These are phyloP conservation scores for Borovskyia barvae DNA, from an alignment of 208 protist species.

Conservation along the genomic window DNA sequence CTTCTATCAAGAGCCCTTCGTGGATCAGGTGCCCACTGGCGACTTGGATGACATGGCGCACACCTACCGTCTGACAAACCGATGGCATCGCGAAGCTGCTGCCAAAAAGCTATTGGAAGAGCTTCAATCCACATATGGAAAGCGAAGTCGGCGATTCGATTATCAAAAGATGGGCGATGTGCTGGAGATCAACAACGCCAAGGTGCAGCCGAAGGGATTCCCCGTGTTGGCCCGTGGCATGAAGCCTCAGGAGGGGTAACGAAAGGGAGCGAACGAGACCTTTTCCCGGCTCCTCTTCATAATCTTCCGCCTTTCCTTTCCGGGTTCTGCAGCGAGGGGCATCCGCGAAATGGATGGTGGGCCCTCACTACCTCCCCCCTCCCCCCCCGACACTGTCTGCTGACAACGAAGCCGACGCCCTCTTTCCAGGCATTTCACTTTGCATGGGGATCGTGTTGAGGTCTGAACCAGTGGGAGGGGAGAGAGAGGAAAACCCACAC, in stretches of 20 bases:
- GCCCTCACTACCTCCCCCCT: too few relatives aligned
- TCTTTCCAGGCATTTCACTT: too few relatives aligned
- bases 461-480: too few relatives aligned
- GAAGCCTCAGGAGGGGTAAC: slow-evolving; percentile 30
- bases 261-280: neutral
- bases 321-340: neutral
- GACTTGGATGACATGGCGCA: slow-evolving; percentile 82
- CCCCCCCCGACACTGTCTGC: too few relatives aligned
- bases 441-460: too few relatives aligned
- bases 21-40: slow-evolving; percentile 80
- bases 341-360: too few relatives aligned
- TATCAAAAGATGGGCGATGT: slow-evolving; percentile 92
- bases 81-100: slow-evolving; percentile 88
- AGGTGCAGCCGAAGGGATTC: slow-evolving; percentile 89
- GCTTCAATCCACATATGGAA: slow-evolving; percentile 76
- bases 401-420: too few relatives aligned
- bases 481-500: too few relatives aligned
- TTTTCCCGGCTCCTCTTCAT: neutral
- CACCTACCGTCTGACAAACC: slow-evolving; percentile 82
- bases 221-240: slow-evolving; percentile 74
- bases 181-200: slow-evolving; percentile 89
- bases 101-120: slow-evolving; percentile 87
- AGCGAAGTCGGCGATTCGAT: slow-evolving; percentile 77
- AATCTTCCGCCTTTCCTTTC: neutral
- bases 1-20: slow-evolving; percentile 83